phyloP scores from a whole-genome alignment of 2,329 filamentous ascomycete genomes.

The Trichoderma hamatum region DNA sequence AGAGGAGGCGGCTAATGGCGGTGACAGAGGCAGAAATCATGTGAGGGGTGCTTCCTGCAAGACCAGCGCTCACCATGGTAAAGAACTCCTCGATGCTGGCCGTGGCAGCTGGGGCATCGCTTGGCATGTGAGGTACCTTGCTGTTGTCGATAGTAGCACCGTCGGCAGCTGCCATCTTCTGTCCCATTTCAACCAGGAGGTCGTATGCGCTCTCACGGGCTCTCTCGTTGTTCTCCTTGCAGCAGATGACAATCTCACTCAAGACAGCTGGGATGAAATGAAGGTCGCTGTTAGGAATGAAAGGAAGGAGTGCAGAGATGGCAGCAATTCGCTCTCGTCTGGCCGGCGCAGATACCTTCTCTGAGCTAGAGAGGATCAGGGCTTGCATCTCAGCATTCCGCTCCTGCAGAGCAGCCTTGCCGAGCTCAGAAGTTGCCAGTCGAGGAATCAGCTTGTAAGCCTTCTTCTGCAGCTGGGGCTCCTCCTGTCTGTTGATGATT shows the following conservation, averaged over 20 bases:
- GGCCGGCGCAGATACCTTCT: conserved; percentile 85
- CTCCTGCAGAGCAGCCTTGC: conserved; percentile 73
- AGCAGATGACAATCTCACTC: conserved; percentile 92
- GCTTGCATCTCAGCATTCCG: conserved; percentile 78
- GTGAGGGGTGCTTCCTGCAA: conserved; percentile 89
- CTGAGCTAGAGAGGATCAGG: conserved; percentile 76
- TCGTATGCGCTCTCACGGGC: conserved; percentile 89
- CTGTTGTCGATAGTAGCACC: conserved; percentile 79
- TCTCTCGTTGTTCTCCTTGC: conserved; percentile 97
- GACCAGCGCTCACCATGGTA: conserved; percentile 95
- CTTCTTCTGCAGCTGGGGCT: conserved; percentile 97
- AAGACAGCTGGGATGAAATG: conserved; percentile 93
- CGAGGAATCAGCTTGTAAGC: conserved; percentile 97
- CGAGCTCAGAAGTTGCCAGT: conserved; percentile 77
- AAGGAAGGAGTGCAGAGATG: conserved; percentile 77
- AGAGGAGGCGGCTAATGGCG: conserved; percentile 88
- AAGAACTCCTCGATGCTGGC: conserved; percentile 94
- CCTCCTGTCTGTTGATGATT: conserved; percentile 78
- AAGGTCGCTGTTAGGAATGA: conserved; percentile 74
- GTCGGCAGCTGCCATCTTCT: conserved; percentile 69
- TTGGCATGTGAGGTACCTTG: conserved; percentile 84
- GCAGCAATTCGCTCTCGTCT: conserved; percentile 84
- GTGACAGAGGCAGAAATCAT: conserved; percentile 99
- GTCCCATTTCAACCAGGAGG: conserved; percentile 83
- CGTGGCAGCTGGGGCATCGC: conserved; percentile 72